Evolutionary conservation across 1,284 basidiomycete species (phyloP), one percentile per base, ranked within the genome.

Genomic region (Microbotryum silenes-acaulis): DNA sequence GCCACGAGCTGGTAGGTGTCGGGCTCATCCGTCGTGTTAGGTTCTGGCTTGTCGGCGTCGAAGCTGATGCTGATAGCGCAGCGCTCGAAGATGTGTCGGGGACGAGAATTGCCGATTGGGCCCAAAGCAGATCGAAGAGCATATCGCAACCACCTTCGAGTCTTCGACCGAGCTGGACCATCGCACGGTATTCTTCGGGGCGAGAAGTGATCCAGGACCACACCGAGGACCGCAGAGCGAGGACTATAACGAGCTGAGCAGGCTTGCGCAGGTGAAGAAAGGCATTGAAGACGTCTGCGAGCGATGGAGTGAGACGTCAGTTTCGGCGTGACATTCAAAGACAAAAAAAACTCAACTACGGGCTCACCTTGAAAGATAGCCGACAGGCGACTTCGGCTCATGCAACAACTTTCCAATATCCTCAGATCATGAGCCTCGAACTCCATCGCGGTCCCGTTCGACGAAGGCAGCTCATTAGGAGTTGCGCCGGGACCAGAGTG

Each of bases 181-280:
- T 79, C 5, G 87, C 84, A 56, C 86, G 85, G 73, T 86, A 96
- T 72, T 97, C 90, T 14, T 79, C 77, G 0, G 90, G 88, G 72
- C 87, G 88, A 18, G 84, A 80, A 53, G 89, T 85, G 54, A 96
- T 86, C 91, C 91, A 97, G 63, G 89, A 89, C 91, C 91, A 94
- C 33, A 96, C 80, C 0, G 89, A 89, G 44, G 83, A 81, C 18
- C 90, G 83, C 42, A 97, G 79, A 21, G 86, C 84, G 7, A 83
- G 78, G 0, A 89, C 85, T 42, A 92, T 80, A 0, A 86, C 84
- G 5, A 82, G 77, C 70, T 91, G 89, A 0, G 85, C 83, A 45
- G 87, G 85, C 49, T 81, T 81, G 70, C 85, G 85, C 81, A 96
- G 87, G 72, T 88, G 89, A 20, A 93, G 82, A 52, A 96, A 83